A percentile compares a stretch with the other conserved stretches of the same genome.
Evolutionary conservation across 805 yeast species (phyloP).

Genomic region (Isabelozyma rhagii): DNA sequence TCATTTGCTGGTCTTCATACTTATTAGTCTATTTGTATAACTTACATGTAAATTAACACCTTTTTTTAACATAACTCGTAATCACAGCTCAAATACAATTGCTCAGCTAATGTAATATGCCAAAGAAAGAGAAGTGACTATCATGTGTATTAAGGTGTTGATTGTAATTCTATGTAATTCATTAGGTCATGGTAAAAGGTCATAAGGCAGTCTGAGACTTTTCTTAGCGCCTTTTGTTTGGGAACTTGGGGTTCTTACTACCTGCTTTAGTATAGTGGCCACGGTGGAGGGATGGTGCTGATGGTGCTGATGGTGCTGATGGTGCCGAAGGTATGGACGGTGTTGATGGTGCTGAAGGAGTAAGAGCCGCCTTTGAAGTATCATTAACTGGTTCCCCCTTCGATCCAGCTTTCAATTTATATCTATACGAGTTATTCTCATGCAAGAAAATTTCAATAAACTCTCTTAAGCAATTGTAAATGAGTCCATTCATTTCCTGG

Average conservation of each 20-base stretch:
- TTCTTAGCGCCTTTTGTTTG: not conserved
- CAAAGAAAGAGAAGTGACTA: too few species aligned
- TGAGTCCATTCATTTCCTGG: slow-evolving; percentile 28
- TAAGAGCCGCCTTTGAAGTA: not conserved
- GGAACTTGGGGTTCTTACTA: not conserved
- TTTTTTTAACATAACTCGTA: too few species aligned
- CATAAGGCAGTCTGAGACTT: not conserved
- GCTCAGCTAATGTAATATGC: too few species aligned
- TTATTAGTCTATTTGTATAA: too few species aligned
- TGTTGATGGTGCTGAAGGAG: not conserved
- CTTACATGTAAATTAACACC: too few species aligned
- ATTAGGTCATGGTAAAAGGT: not conserved
- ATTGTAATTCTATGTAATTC: not conserved
- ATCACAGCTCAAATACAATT: too few species aligned
- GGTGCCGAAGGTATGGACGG: not conserved
- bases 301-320: not conserved
- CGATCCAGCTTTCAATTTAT: slow-evolving; percentile 13
- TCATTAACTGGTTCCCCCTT: slow-evolving; percentile 4
- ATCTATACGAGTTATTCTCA: slow-evolving; percentile 5
- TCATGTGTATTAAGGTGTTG: not conserved
- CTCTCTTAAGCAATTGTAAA: slow-evolving; percentile 28
- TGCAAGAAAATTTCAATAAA: slow-evolving; percentile 18
- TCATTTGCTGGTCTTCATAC: too few species aligned
- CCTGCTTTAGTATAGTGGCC: not conserved
- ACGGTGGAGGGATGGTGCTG: not conserved